These are phyloP conservation scores for Hygrophoropsis aurantiaca DNA, from an alignment of 768 basidiomycete genomes.

Conservation along the genomic window DNA sequence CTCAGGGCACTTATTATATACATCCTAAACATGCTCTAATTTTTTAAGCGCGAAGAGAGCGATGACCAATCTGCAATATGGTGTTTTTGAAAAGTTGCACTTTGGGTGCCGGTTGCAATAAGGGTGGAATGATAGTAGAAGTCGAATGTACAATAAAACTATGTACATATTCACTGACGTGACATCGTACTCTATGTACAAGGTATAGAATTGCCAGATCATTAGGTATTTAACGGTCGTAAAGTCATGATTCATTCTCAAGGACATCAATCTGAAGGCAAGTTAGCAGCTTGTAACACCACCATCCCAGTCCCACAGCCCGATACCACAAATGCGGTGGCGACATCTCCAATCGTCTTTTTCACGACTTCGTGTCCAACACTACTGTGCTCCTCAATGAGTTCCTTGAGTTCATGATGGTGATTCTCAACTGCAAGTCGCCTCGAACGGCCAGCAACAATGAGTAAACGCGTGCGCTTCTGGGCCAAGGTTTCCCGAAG, in stretches of 20 bases:
- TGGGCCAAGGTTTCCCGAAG: constrained; percentile 9
- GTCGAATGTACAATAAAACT: background rate
- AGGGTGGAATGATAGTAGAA: too few species aligned
- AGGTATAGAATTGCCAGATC: too few species aligned
- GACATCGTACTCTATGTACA: background rate
- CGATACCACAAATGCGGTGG: constrained; percentile 71
- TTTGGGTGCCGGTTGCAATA: too few species aligned
- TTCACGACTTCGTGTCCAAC: constrained; percentile 40
- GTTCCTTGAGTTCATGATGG: constrained; percentile 60
- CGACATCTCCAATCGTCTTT: constrained; percentile 87
- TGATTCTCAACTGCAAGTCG: constrained; percentile 75
- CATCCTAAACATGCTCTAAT: too few species aligned
- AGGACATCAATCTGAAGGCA: constrained; percentile 3
- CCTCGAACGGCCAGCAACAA: constrained; percentile 74
- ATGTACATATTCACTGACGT: background rate
- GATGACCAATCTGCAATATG: too few species aligned
- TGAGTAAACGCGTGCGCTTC: constrained; percentile 45
- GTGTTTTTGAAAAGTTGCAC: too few species aligned
- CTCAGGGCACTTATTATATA: too few species aligned
- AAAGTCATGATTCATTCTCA: background rate
- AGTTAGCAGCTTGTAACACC: constrained; percentile 64
- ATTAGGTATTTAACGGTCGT: too few species aligned
- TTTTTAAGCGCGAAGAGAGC: too few species aligned
- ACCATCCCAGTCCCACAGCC: constrained; percentile 55
- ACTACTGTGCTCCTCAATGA: constrained; percentile 46